These are phyloP conservation scores for Ceratobasidium sp. DNA, from an alignment of 1,284 basidiomycete species.

Conservation along the genomic window DNA sequence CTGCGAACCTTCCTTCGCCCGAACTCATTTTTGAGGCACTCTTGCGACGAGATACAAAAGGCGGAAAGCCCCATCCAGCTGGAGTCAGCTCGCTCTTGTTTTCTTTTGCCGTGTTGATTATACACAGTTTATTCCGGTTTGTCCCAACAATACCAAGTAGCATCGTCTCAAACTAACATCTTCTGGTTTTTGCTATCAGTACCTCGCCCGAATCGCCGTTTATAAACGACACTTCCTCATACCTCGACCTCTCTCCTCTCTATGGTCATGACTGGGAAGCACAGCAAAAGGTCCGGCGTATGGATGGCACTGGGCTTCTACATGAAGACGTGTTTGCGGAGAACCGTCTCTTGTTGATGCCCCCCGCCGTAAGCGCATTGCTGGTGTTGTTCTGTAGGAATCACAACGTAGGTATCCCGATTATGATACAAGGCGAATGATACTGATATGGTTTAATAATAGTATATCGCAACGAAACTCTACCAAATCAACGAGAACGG, in stretches of 20 bases:
- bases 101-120: constrained; percentile 78
- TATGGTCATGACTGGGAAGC: constrained; percentile 70
- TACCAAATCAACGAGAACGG: constrained; percentile 71
- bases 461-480: constrained; percentile 73
- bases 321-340: constrained; percentile 78
- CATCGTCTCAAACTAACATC: neutral
- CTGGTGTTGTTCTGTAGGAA: constrained; percentile 84
- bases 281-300: constrained; percentile 67
- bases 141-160: neutral
- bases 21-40: constrained; percentile 47
- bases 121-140: constrained; percentile 61
- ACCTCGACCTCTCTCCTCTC: constrained; percentile 82
- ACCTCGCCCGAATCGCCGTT: constrained; percentile 63
- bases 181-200: neutral
- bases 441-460: constrained; percentile 44
- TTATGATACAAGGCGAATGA: neutral
- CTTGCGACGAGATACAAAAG: constrained; percentile 43
- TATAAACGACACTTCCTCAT: constrained; percentile 86
- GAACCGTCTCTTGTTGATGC: constrained; percentile 78
- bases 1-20: constrained; percentile 45
- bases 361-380: constrained; percentile 70
- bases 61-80: constrained; percentile 41
- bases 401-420: constrained; percentile 70
- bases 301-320: constrained; percentile 70
- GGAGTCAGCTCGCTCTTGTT: constrained; percentile 73